These are phyloP conservation scores for Venturia effusa DNA, from an alignment of 2,329 filamentous ascomycete genomes.

Conservation along the genomic window DNA sequence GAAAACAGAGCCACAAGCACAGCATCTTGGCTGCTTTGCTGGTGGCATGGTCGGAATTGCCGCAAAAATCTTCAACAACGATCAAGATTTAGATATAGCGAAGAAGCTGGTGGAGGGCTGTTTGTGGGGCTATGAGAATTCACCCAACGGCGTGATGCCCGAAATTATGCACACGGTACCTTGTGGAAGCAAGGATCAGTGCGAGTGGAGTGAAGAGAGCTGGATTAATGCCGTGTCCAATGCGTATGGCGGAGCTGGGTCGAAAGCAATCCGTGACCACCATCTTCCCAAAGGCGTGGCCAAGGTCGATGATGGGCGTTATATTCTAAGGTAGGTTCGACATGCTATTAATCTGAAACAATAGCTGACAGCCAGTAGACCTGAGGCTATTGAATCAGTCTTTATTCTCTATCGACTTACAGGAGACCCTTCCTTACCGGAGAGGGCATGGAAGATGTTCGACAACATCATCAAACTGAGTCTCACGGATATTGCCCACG, in stretches of 20 bases:
- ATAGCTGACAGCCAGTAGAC: slow-evolving; percentile 18
- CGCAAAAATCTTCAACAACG: slow-evolving; percentile 39
- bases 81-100: slow-evolving; percentile 37
- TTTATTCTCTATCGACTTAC: slow-evolving; percentile 51
- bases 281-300: slow-evolving; percentile 9
- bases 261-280: neutral
- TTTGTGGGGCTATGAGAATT: slow-evolving; percentile 42
- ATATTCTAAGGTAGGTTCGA: slow-evolving; percentile 34
- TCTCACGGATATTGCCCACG: slow-evolving; percentile 6
- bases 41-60: slow-evolving; percentile 46
- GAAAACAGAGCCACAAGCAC: slow-evolving; percentile 31
- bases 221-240: slow-evolving; percentile 15
- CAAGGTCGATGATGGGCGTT: slow-evolving; percentile 29
- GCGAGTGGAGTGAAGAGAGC: slow-evolving; percentile 8
- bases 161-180: slow-evolving; percentile 34
- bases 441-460: slow-evolving; percentile 40
- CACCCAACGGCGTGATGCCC: slow-evolving; percentile 43
- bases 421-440: slow-evolving; percentile 37
- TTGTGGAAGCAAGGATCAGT: slow-evolving; percentile 26
- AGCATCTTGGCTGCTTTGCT: slow-evolving; percentile 43
- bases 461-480: slow-evolving; percentile 30
- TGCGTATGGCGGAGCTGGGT: neutral
- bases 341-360: slow-evolving; percentile 15
- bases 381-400: slow-evolving; percentile 50
- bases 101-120: slow-evolving; percentile 43